Evolutionary conservation across 176 grass and related monocot genomes (phyloP).

Genomic region (Cenchrus purpureus): DNA sequence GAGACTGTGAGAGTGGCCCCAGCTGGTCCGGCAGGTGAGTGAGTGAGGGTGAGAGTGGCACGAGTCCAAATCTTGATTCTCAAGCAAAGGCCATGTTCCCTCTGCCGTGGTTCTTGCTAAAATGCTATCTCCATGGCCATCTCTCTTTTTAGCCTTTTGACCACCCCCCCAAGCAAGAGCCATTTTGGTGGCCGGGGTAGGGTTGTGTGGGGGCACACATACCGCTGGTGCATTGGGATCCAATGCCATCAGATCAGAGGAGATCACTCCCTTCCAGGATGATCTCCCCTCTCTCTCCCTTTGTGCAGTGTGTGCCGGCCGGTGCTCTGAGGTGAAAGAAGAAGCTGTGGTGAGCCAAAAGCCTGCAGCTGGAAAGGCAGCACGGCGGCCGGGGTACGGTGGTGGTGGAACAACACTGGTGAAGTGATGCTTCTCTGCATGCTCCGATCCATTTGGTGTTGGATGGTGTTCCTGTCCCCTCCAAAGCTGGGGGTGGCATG

Average conservation of each 20-base stretch:
- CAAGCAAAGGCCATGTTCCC: conserved; percentile 52
- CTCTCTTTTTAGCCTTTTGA: conserved; percentile 53
- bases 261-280: conserved; percentile 33
- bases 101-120: not conserved
- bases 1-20: conserved; percentile 1
- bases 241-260: conserved; percentile 27
- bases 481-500: conserved; percentile 17
- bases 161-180: conserved; percentile 18
- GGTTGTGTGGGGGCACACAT: not conserved
- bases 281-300: conserved; percentile 15
- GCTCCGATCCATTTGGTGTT: not conserved
- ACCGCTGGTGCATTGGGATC: conserved; percentile 44
- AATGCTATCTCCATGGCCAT: not conserved
- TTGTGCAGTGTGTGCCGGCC: not conserved
- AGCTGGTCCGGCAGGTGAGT: not conserved
- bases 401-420: not conserved
- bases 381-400: no score
- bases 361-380: conserved; percentile 43
- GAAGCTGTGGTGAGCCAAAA: conserved; percentile 26
- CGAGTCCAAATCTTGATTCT: conserved; percentile 49
- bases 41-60: conserved; percentile 43
- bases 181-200: conserved; percentile 11
- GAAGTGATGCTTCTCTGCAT: not conserved
- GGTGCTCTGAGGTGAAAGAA: not conserved
- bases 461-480: not conserved